Percentiles rank a stretch among this genome's conserved stretches.
These are phyloP conservation scores for Penicillium corylophilum DNA, from an alignment of 2,329 filamentous ascomycete genomes.

Conservation along the genomic window DNA sequence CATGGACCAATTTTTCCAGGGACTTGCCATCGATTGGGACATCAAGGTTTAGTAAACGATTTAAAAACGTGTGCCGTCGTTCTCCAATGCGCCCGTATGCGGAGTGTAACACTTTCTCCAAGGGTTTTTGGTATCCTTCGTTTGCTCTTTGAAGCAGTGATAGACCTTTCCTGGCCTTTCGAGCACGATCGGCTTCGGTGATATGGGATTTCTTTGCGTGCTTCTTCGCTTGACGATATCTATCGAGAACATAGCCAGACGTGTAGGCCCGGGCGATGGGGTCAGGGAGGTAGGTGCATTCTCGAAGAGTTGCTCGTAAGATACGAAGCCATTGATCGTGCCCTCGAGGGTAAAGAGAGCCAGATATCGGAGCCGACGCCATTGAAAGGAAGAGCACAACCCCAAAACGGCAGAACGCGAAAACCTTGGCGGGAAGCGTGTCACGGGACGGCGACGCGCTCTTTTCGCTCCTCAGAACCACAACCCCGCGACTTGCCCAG, in stretches of 20 bases:
- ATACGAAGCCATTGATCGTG: slow-evolving; percentile 44
- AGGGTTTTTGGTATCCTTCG: slow-evolving; percentile 51
- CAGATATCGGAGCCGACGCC: slow-evolving; percentile 20
- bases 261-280: slow-evolving; percentile 53
- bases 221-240: slow-evolving; percentile 10
- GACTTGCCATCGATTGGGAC: slow-evolving; percentile 23
- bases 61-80: slow-evolving; percentile 51
- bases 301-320: slow-evolving; percentile 57
- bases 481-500: slow-evolving; percentile 23
- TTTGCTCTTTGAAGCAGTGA: slow-evolving; percentile 54
- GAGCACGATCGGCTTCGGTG: slow-evolving; percentile 16
- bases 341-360: slow-evolving; percentile 2
- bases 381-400: slow-evolving; percentile 19
- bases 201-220: slow-evolving; percentile 17
- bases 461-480: slow-evolving; percentile 14
- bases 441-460: slow-evolving; percentile 27
- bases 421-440: slow-evolving; percentile 24
- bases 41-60: slow-evolving; percentile 31
- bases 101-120: slow-evolving; percentile 54
- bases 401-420: slow-evolving; percentile 25
- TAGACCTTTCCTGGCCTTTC: slow-evolving; percentile 38
- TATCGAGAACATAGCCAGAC: slow-evolving; percentile 43
- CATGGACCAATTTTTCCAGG: slow-evolving; percentile 19
- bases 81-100: slow-evolving; percentile 60
- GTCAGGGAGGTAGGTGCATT: slow-evolving; percentile 62